These are phyloP conservation scores for Neofusicoccum ribis DNA, from an alignment of 2,329 filamentous ascomycete species.

Conservation along the genomic window DNA sequence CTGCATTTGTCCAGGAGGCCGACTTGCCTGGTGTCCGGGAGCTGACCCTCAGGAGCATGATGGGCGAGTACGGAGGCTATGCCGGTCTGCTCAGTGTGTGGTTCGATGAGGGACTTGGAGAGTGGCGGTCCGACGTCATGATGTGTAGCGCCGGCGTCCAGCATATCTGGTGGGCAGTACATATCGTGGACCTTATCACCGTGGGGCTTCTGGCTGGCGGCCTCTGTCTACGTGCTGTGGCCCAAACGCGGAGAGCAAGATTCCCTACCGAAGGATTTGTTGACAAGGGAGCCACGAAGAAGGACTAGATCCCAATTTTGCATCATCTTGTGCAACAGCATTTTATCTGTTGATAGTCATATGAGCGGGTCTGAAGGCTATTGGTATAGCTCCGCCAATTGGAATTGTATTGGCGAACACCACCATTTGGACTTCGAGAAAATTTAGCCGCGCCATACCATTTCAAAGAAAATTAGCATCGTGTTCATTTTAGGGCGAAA, in stretches of 20 bases:
- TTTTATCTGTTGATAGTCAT: background rate
- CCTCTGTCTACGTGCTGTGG: constrained; percentile 1
- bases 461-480: too few species aligned
- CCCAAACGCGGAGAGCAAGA: background rate
- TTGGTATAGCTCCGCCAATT: background rate
- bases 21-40: constrained; percentile 71
- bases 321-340: background rate
- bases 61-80: constrained; percentile 94
- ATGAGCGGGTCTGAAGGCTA: background rate
- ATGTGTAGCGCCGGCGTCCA: constrained; percentile 80
- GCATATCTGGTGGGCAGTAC: constrained; percentile 92
- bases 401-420: background rate
- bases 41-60: constrained; percentile 95
- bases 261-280: background rate
- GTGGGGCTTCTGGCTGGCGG: constrained; percentile 33
- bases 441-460: too few species aligned
- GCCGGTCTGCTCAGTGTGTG: constrained; percentile 84
- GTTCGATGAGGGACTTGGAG: constrained; percentile 70
- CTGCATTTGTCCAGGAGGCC: constrained; percentile 17
- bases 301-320: background rate
- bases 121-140: constrained; percentile 80
- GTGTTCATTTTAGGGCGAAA: too few species aligned
- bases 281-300: background rate
- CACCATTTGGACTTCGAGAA: too few species aligned
- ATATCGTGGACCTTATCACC: constrained; percentile 66